phyloP scores from a whole-genome alignment of 768 basidiomycete genomes.

The Gymnopilus dilepis region DNA sequence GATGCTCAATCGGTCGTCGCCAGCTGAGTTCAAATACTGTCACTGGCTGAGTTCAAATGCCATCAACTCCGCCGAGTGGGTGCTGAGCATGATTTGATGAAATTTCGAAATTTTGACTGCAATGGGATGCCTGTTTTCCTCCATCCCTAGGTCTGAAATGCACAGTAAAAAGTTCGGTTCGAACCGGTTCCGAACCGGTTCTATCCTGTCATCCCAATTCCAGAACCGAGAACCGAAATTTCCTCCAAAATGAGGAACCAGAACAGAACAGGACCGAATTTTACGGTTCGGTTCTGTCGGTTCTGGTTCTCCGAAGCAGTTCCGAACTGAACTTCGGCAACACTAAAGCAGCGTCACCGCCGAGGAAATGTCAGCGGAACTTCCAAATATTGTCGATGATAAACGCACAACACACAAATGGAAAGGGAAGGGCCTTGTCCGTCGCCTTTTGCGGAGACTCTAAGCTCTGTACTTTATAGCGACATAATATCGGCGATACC shows the following conservation, averaged over 20 bases:
- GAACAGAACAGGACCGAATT: neutral
- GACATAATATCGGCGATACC: too few species aligned
- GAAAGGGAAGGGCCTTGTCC: too few species aligned
- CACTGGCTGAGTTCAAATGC: too few species aligned
- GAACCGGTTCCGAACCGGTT: neutral
- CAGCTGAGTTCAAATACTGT: too few species aligned
- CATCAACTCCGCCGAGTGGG: too few species aligned
- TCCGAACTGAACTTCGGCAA: neutral
- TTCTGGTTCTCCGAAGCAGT: neutral
- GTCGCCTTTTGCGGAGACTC: too few species aligned
- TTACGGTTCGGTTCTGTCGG: neutral
- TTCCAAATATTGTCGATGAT: too few species aligned
- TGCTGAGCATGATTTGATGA: neutral
- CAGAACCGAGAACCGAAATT: neutral
- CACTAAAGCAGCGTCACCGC: too few species aligned
- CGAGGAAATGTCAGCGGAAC: too few species aligned
- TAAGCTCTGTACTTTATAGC: too few species aligned
- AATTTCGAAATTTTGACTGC: neutral
- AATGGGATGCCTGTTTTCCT: neutral
- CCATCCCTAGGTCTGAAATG: neutral
- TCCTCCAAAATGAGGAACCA: neutral
- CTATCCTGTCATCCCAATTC: neutral
- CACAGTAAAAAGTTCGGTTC: neutral
- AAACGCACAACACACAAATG: too few species aligned
- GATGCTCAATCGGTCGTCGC: too few species aligned